Evolutionary conservation across 2,329 filamentous ascomycete species (phyloP).

Genomic region (Coniosporium tulheliwenetii): DNA sequence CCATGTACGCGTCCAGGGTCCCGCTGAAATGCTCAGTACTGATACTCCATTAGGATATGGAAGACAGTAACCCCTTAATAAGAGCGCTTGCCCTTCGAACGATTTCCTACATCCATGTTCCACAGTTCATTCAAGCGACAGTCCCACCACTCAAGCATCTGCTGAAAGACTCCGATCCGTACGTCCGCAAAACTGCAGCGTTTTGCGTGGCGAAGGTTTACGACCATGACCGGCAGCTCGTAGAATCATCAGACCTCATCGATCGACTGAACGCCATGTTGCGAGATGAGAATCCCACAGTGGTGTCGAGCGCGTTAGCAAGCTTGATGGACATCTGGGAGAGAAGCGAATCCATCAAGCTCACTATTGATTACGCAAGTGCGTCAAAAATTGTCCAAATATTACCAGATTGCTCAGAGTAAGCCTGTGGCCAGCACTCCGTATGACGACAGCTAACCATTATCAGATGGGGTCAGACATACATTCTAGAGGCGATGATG

Average conservation of each 20-base stretch:
- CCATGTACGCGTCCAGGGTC: conserved; percentile 37
- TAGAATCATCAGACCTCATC: conserved; percentile 83
- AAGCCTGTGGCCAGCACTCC: conserved; percentile 23
- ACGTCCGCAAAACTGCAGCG: conserved; percentile 92
- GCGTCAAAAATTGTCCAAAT: conserved; percentile 98
- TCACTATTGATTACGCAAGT: conserved; percentile 94
- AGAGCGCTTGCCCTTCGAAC: conserved; percentile 84
- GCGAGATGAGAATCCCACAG: conserved; percentile 91
- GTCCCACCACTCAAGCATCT: conserved; percentile 70
- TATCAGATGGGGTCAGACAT: conserved; percentile 88
- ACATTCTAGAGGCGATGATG: conserved; percentile 95
- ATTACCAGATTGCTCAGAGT: conserved; percentile 92
- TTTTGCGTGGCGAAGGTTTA: conserved; percentile 96
- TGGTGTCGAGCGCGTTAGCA: conserved; percentile 86
- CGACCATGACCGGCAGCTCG: conserved; percentile 81
- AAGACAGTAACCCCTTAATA: conserved; percentile 81
- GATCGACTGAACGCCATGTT: conserved; percentile 80
- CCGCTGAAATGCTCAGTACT: conserved; percentile 1
- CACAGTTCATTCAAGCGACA: conserved; percentile 86
- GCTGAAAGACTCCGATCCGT: conserved; percentile 76
- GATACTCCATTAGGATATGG: conserved; percentile 54
- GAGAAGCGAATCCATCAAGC: conserved; percentile 87
- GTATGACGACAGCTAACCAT: conserved; percentile 4
- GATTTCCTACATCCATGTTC: conserved; percentile 94
- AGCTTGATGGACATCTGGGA: conserved; percentile 97